Base-by-base conservation (phyloP, 192 early-diverging fungal species). In the Haplosporangium gracile region DNA sequence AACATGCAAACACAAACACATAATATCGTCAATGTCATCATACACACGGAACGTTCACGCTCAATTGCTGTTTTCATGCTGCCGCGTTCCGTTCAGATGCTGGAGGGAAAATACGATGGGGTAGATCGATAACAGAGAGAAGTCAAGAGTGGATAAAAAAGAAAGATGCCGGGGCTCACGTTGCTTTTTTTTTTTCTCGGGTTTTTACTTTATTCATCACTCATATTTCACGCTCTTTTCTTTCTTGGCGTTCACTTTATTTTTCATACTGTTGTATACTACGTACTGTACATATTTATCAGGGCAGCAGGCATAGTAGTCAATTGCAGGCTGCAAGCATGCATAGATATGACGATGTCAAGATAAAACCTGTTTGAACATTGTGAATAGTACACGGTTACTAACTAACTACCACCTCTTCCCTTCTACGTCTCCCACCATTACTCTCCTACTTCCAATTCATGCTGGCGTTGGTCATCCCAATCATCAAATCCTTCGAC, bases 401-500 rank as follows among this genome's bases (percentile, higher is more conserved):
- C 49, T 22, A 51, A 18, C 49, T 51, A 51, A 51, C 49, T 51
- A 51, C 49, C 20, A 20, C 49, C 49, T 20, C 47, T 49, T 16
- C 18, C 20, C 18, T 2, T 49, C 15, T 16, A 2, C 13, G 2
- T 24, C 22, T n/a, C 53, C 57, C 29, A 0, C 57, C 60, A n/a
- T 8, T 11, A 63, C 24, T 22, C 20, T n/a, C 34, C 20, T n/a
- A 75, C 47, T 78, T 60, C 42, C 26, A n/a, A 16, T 73, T 74
- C 82, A 83, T 83, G 18, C 70, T 77, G 5, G 24, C 42, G 26
- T 43, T 42, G 70, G 34, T 55, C 43, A 18, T 74, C 1, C 83
- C 78, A 24, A 85, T 38, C 83, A 85, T 76, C 55, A 85, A 75
- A 39, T 85, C 83, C 77, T 85, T 85, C n/a, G 83, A 85, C 73